A percentile compares a stretch with the other conserved stretches of the same genome.
phyloP scores from a whole-genome alignment of 495 filamentous ascomycete species.

The Talaromyces stipitatus region DNA sequence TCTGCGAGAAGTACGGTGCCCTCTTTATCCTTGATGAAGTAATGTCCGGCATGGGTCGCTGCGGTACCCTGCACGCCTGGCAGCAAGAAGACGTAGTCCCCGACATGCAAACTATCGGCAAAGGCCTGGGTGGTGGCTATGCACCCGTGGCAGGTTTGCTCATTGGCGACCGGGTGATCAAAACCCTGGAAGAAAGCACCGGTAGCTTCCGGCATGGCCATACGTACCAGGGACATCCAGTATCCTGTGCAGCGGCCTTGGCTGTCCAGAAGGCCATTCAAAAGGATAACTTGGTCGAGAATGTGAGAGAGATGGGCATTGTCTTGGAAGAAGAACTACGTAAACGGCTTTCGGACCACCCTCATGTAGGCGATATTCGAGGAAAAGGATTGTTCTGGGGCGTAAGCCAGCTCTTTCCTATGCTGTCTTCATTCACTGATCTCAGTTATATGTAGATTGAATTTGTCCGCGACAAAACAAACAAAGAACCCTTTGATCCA shows the following conservation, averaged over 20 bases:
- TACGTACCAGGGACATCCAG: slow-evolving; percentile 52
- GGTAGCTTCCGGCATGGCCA: slow-evolving; percentile 51
- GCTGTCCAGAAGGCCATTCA: slow-evolving; percentile 46
- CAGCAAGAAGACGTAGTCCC: slow-evolving; percentile 54
- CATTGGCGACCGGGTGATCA: slow-evolving; percentile 43
- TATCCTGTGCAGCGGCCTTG: slow-evolving; percentile 49
- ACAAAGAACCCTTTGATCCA: slow-evolving; percentile 46
- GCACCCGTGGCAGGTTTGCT: slow-evolving; percentile 55
- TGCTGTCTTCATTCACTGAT: neutral
- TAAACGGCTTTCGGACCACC: slow-evolving; percentile 34
- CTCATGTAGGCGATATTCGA: slow-evolving; percentile 54
- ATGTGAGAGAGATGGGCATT: slow-evolving; percentile 43
- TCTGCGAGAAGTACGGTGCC: slow-evolving; percentile 59
- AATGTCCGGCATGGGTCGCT: slow-evolving; percentile 72
- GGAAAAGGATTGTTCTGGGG: slow-evolving; percentile 52
- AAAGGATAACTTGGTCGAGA: slow-evolving; percentile 42
- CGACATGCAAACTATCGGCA: slow-evolving; percentile 65
- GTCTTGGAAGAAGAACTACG: slow-evolving; percentile 39
- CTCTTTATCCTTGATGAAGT: slow-evolving; percentile 70
- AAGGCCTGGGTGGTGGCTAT: slow-evolving; percentile 61
- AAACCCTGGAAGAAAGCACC: slow-evolving; percentile 42
- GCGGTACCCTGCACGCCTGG: slow-evolving; percentile 62
- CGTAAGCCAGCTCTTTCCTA: slow-evolving; percentile 21
- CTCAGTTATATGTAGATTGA: slow-evolving; percentile 36
- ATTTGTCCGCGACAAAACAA: slow-evolving; percentile 48